Evolutionary conservation across 495 filamentous ascomycete species (phyloP).

Genomic region (Trichoderma parareesei): DNA sequence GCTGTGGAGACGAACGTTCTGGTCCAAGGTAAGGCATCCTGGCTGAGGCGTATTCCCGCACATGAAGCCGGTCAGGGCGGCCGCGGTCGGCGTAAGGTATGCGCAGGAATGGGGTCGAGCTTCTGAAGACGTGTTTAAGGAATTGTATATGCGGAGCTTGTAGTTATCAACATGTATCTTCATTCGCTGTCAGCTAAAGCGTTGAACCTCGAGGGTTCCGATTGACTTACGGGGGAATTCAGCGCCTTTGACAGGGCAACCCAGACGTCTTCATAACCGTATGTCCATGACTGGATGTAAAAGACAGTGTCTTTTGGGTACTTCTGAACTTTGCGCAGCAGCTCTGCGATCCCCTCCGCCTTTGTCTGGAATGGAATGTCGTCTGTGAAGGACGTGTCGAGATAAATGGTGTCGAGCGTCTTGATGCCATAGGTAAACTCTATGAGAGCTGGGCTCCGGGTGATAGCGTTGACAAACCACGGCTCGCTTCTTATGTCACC

Average conservation of each 20-base stretch:
- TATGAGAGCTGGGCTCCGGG: constrained; percentile 62
- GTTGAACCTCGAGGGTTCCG: background rate
- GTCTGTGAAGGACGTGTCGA: constrained; percentile 74
- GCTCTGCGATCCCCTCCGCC: constrained; percentile 66
- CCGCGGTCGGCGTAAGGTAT: constrained; percentile 46
- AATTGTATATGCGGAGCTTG: constrained; percentile 63
- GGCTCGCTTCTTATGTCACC: constrained; percentile 79
- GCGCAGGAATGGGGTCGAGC: constrained; percentile 26
- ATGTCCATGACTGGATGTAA: constrained; percentile 86
- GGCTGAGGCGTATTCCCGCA: constrained; percentile 61
- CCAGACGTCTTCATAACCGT: constrained; percentile 92
- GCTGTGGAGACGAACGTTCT: constrained; percentile 69
- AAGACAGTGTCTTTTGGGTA: constrained; percentile 75
- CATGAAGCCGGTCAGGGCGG: constrained; percentile 65
- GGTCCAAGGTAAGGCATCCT: constrained; percentile 61
- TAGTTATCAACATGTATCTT: constrained; percentile 81
- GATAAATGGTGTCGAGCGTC: constrained; percentile 68
- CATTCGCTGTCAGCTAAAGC: constrained; percentile 1
- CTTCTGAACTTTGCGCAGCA: constrained; percentile 56
- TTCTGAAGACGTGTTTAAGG: constrained; percentile 39
- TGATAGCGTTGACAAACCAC: constrained; percentile 47
- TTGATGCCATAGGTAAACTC: constrained; percentile 64
- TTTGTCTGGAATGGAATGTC: constrained; percentile 42
- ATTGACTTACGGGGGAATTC: constrained; percentile 46
- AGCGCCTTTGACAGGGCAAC: constrained; percentile 66